Conservation (phyloP, 2,329 filamentous ascomycete genomes). For the Nemania abortiva region DNA sequence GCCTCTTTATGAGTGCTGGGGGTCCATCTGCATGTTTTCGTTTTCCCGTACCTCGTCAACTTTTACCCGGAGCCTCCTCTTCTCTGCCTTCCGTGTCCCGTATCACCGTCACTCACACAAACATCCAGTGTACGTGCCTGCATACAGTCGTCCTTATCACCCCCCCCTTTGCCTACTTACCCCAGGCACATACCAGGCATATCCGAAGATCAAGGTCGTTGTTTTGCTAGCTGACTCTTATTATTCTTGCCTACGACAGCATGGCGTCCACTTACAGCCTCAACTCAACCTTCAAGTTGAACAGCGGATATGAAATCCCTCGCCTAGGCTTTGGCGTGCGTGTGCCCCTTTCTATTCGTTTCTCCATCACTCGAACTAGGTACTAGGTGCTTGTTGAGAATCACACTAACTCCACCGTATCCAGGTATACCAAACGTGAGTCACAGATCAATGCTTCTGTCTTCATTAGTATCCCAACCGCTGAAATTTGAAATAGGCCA, state of each 20-base stretch:
- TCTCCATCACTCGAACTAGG: too few relatives aligned
- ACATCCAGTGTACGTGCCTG: background rate
- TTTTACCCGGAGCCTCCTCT: background rate
- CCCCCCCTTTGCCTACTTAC: background rate
- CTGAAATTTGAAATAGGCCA: constrained; percentile 47
- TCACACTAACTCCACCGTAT: constrained; percentile 19
- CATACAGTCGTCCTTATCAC: background rate
- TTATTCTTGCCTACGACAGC: constrained; percentile 4
- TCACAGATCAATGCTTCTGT: background rate
- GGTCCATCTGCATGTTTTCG: background rate
- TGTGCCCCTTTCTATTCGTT: constrained; percentile 24
- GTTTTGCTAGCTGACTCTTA: background rate
- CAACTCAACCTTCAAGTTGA: constrained; percentile 64
- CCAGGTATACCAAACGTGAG: constrained; percentile 68
- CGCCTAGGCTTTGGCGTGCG: constrained; percentile 67
- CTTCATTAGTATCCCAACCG: constrained; percentile 3
- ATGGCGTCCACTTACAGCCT: constrained; percentile 62
- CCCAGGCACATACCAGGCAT: background rate
- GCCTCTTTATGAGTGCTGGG: background rate
- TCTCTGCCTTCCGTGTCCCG: background rate
- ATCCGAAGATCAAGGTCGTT: background rate
- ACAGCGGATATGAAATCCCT: constrained; percentile 66
- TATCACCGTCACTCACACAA: background rate
- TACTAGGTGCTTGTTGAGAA: background rate
- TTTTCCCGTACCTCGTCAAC: background rate